Base-by-base conservation (phyloP, 2,329 filamentous ascomycete species). In the Leptodontidium sp. region DNA sequence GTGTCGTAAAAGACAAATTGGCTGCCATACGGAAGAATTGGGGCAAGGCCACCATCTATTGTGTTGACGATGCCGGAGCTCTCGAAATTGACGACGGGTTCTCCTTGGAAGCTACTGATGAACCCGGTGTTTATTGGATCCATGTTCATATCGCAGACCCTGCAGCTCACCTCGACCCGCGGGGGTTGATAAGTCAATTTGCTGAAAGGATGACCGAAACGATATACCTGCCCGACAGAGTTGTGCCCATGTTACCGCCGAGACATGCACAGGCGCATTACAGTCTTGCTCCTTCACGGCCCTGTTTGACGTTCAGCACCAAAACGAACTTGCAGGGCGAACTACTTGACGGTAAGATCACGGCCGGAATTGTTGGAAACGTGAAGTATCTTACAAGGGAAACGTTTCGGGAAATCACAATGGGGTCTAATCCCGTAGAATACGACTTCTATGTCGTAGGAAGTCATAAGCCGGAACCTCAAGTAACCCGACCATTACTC, bases 121-220 rank as follows among this genome's bases (percentile, higher is more conserved):
- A 71, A 71, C 70, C 83, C 24, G 77, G 83, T 62, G 84, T 91
- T 72, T 88, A 87, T 75, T 96, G 93, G 93, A 82, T 95, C 38
- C 92, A 94, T 75, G 80, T 93, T 40, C 93, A 96, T 77, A 86
- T 92, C 52, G 93, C 93, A 15, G 93, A 96, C 75, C 92, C 92
- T 9, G 90, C 91, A 2, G 92, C 93, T 5, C 87, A 87, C 68
- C 88, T 96, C 71, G 75, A 81, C 24, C 86, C 87, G 21, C 82
- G 87, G 26, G 87, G 88, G 47, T 80, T 83, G 9, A 78, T 93
- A 8, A 85, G 86, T 43, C 82, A 86, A 69, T 87, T 88, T 75
- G 88, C 92, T 57, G 85, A 89, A 68, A 82, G 88, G 70, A 83
- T 89, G 40, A 83, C 85, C 1, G 81, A 88, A 73, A 88, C 85